phyloP scores from a whole-genome alignment of 305 asterid species.

The Nicotiana rustica region DNA sequence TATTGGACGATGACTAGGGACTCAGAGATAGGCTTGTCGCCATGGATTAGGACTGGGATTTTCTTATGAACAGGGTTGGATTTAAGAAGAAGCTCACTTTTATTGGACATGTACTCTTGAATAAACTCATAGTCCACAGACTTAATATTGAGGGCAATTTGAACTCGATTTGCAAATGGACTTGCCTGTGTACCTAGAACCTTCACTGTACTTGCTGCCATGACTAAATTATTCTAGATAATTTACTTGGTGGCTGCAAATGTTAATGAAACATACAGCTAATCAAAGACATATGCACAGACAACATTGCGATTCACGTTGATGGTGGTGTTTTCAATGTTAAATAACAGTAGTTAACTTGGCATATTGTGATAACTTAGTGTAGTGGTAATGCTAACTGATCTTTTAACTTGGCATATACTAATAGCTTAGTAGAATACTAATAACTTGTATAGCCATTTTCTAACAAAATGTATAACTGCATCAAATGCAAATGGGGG shows the following conservation, averaged over 20 bases:
- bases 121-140: constrained; percentile 34
- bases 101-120: constrained; percentile 28
- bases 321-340: background rate
- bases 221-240: constrained; percentile 11
- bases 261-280: background rate
- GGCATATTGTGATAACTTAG: too few relatives aligned
- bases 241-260: background rate
- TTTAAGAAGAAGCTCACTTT: constrained; percentile 52
- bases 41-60: constrained; percentile 58
- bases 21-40: constrained; percentile 51
- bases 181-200: constrained; percentile 38
- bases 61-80: constrained; percentile 60
- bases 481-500: background rate
- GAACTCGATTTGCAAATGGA: constrained; percentile 34
- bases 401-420: background rate
- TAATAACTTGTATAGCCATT: too few relatives aligned
- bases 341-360: too few relatives aligned
- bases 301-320: background rate
- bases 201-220: constrained; percentile 31
- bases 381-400: background rate
- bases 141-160: constrained; percentile 40
- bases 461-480: too few relatives aligned
- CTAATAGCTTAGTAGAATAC: background rate
- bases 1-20: constrained; percentile 58
- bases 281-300: background rate